Percentiles rank a stretch among this genome's conserved stretches.
Conservation (phyloP, 176 grass and related monocot species). For the Elaeis guineensis region DNA sequence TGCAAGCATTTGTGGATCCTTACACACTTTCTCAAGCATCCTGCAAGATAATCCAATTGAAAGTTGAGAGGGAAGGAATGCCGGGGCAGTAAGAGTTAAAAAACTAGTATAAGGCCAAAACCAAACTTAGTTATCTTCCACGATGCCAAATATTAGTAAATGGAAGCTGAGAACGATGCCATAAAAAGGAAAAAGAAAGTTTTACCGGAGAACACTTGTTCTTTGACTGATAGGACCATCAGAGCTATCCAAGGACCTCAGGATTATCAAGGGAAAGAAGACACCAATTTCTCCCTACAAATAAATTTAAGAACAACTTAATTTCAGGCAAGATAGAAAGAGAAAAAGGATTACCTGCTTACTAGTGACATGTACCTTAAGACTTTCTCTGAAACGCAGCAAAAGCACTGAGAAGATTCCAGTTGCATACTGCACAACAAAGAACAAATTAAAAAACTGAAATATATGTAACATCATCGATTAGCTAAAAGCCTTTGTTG, state of each 20-base stretch:
- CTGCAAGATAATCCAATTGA: conserved; percentile 38
- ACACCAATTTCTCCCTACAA: conserved; percentile 98
- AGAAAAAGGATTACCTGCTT: conserved; percentile 5
- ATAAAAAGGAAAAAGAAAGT: conserved; percentile 7
- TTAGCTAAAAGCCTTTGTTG: too few species aligned
- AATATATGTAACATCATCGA: too few species aligned
- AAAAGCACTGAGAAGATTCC: conserved; percentile 93
- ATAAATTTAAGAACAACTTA: conserved; percentile 7
- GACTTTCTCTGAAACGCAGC: conserved; percentile 91
- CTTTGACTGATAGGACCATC: conserved; percentile 69
- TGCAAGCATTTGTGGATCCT: conserved; percentile 98
- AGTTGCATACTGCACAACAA: conserved; percentile 75
- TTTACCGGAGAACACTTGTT: conserved; percentile 89
- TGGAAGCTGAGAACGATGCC: too few species aligned
- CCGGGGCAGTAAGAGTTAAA: too few species aligned
- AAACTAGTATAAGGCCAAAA: too few species aligned
- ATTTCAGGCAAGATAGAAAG: conserved; percentile 11
- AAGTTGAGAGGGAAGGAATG: too few species aligned
- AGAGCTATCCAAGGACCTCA: conserved; percentile 87
- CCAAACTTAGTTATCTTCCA: too few species aligned
- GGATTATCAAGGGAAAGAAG: conserved; percentile 95
- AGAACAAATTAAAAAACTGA: conserved; percentile 9
- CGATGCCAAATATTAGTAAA: too few species aligned
- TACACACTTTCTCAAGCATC: conserved; percentile 98
- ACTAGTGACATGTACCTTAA: conserved; percentile 64